Conservation (phyloP, 2,329 filamentous ascomycete genomes). For the Fusarium pseudoanthophilum region DNA sequence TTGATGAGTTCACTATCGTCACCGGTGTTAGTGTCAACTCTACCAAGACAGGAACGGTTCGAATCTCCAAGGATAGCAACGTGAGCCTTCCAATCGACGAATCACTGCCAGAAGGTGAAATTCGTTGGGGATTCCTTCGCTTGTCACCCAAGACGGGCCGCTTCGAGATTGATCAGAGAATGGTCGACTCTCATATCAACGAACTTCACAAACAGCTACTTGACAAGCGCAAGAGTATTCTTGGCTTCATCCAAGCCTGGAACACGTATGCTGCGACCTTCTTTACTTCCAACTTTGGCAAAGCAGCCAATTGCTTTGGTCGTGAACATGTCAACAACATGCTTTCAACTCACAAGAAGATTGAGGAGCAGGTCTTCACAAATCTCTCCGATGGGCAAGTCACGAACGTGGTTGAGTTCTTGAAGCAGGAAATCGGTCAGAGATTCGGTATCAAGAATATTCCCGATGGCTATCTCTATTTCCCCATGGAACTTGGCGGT, state of each 20-base stretch:
- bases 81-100: constrained; percentile 40
- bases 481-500: constrained; percentile 58
- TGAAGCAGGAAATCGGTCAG: constrained; percentile 62
- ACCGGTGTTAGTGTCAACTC: constrained; percentile 68
- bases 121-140: constrained; percentile 66
- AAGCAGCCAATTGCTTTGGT: constrained; percentile 63
- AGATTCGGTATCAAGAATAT: constrained; percentile 61
- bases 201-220: constrained; percentile 68
- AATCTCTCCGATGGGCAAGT: constrained; percentile 40
- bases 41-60: constrained; percentile 60
- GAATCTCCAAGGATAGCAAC: constrained; percentile 48
- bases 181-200: constrained; percentile 68
- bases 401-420: constrained; percentile 63
- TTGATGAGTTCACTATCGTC: constrained; percentile 63
- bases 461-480: constrained; percentile 59
- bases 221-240: constrained; percentile 61
- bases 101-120: constrained; percentile 58
- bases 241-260: constrained; percentile 60
- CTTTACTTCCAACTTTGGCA: constrained; percentile 64
- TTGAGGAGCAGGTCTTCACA: constrained; percentile 60
- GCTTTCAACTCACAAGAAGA: constrained; percentile 60
- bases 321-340: constrained; percentile 63
- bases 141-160: constrained; percentile 63
- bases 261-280: constrained; percentile 64
- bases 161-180: constrained; percentile 68